These are phyloP conservation scores for Trametes cubensis DNA, from an alignment of 768 basidiomycete genomes.

Conservation along the genomic window DNA sequence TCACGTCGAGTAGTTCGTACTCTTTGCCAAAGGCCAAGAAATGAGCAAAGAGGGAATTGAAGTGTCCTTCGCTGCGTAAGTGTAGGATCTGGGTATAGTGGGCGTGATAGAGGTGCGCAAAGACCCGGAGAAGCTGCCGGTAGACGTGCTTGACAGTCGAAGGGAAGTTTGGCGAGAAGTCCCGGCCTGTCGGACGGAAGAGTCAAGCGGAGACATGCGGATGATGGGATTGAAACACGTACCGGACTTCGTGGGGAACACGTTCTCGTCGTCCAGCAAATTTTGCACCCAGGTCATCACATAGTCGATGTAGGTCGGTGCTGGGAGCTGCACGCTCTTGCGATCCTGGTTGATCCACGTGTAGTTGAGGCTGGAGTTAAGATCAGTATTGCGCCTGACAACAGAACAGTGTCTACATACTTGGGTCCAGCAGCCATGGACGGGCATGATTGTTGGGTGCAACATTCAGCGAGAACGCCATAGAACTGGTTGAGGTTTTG, in stretches of 20 bases:
- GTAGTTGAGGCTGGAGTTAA: constrained; percentile 73
- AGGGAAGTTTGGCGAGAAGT: constrained; percentile 88
- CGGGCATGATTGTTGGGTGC: constrained; percentile 87
- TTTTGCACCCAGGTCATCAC: constrained; percentile 98
- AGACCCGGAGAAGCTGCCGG: constrained; percentile 94
- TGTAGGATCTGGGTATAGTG: constrained; percentile 92
- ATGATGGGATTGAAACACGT: constrained; percentile 29
- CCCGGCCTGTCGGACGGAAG: constrained; percentile 57
- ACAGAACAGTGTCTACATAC: constrained; percentile 49
- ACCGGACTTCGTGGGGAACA: constrained; percentile 97
- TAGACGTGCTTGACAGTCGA: constrained; percentile 92
- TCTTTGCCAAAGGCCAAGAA: constrained; percentile 95
- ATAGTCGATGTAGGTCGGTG: constrained; percentile 96
- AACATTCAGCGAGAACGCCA: constrained; percentile 89
- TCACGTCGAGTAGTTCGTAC: constrained; percentile 87
- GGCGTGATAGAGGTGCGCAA: constrained; percentile 95
- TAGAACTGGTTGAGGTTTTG: constrained; percentile 97
- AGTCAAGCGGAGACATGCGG: background rate
- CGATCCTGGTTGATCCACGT: constrained; percentile 93
- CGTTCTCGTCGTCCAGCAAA: constrained; percentile 89
- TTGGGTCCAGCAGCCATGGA: constrained; percentile 88
- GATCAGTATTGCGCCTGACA: background rate
- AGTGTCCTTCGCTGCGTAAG: constrained; percentile 90
- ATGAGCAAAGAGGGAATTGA: constrained; percentile 97
- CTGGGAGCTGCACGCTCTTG: constrained; percentile 83